Conservation (phyloP, 2,329 filamentous ascomycete genomes). For the Fusarium musae region DNA sequence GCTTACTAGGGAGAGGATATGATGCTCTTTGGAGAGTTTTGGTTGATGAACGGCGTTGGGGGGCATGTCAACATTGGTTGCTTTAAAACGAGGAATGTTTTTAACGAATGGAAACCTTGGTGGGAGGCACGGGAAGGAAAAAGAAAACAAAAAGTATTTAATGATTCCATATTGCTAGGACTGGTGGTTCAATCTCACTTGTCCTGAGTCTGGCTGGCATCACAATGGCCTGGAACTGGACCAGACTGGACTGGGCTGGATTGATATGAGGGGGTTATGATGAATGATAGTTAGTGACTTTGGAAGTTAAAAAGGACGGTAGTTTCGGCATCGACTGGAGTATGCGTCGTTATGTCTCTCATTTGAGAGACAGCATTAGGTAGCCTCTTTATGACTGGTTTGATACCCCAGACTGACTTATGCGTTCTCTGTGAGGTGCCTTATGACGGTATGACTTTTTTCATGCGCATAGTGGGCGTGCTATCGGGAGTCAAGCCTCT, state of each 20-base stretch:
- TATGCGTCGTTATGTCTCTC: constrained; percentile 17
- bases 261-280: constrained; percentile 22
- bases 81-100: constrained; percentile 37
- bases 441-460: neutral
- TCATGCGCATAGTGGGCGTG: neutral
- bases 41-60: constrained; percentile 38
- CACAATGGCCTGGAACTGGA: constrained; percentile 7
- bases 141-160: constrained; percentile 37
- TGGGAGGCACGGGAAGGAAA: constrained; percentile 6
- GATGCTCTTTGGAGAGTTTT: constrained; percentile 27
- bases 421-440: neutral
- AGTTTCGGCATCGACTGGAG: constrained; percentile 31
- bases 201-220: constrained; percentile 8
- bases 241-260: neutral
- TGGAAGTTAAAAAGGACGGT: constrained; percentile 26
- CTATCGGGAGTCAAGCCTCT: neutral
- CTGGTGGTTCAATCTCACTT: constrained; percentile 19
- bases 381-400: constrained; percentile 36
- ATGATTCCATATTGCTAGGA: constrained; percentile 22
- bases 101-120: constrained; percentile 26
- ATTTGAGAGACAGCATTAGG: constrained; percentile 19
- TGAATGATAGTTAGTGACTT: constrained; percentile 26
- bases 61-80: constrained; percentile 27
- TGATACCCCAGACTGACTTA: constrained; percentile 27
- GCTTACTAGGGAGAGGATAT: constrained; percentile 15